Evolutionary conservation across 2,329 filamentous ascomycete species (phyloP), one percentile per base, ranked within the genome.

Genomic region (Cercospora zeae-maydis): DNA sequence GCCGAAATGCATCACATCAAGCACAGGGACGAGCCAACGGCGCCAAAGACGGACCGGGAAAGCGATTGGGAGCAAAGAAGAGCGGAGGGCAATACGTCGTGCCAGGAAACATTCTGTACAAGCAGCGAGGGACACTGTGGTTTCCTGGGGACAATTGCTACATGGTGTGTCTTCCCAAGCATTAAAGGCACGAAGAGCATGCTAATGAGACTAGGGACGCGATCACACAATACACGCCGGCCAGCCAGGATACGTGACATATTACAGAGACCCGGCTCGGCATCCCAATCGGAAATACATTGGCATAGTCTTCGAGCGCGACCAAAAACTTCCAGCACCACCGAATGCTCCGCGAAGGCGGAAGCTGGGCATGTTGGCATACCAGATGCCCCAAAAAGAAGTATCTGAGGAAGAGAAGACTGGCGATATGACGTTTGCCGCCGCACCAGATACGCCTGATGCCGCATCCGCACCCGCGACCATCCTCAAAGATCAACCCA

Each of bases 71-170:
- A 70, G 93, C 93, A 4, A 99, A 99, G 83, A 92, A 93, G 78
- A 88, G 89, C 16, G 92, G 91, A 77, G 93, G 91, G 90, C 82
- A 97, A 81, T 96, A 89, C 77, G 95, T 99, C 36, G 89, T 96
- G 63, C 90, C 93, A 4, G 95, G 95, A 59, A 98, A 96, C 81
- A 99, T 99, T 78, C 90, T 99, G 79, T 99, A 95, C 85, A 92
- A 92, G 76, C 95, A 99, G 79, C 89, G 93, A 73, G 95, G 95
- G 71, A 96, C 95, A 3, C 86, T 88, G 73, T 99, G 95, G 95
- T 93, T 89, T 76, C 89, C 95, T 0, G 95, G 95, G 72, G 95
- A 98, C 76, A 98, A 99, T 79, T 91, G 90, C 77, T 90, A 88
- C 72, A 93, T 98, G 82, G 73, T 75, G 69, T 37, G 65, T 39